These are phyloP conservation scores for Albatrellus sp. DNA, from an alignment of 1,284 basidiomycete species.

Conservation along the genomic window DNA sequence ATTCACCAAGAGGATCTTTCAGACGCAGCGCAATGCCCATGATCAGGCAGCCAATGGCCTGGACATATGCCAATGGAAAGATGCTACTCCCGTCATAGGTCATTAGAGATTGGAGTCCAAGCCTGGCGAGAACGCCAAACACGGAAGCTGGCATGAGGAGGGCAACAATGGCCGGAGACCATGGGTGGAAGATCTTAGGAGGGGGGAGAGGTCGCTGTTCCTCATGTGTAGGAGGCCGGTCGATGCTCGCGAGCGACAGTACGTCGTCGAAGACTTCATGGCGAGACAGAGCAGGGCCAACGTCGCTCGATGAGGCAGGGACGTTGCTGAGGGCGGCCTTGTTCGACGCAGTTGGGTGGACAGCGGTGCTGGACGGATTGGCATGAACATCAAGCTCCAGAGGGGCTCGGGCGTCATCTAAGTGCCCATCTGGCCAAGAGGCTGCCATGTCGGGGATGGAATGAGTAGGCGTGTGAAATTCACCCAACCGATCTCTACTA, in stretches of 20 bases:
- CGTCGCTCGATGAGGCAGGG: constrained; percentile 12
- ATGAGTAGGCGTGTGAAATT: no score
- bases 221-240: constrained; percentile 34
- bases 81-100: constrained; percentile 68
- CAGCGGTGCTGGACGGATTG: no score
- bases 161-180: constrained; percentile 52
- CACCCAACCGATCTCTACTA: no score
- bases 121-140: constrained; percentile 65
- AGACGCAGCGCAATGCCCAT: constrained; percentile 74
- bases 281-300: constrained; percentile 22
- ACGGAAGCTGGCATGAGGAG: constrained; percentile 69
- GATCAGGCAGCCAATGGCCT: constrained; percentile 81
- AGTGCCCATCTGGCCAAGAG: no score
- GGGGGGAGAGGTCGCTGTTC: constrained; percentile 26
- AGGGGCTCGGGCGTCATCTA: no score
- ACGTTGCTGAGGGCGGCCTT: neutral
- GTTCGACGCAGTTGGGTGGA: no score
- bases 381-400: no score
- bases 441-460: no score
- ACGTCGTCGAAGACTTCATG: constrained; percentile 23
- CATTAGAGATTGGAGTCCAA: constrained; percentile 62
- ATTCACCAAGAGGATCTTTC: constrained; percentile 59
- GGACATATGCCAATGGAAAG: constrained; percentile 79
- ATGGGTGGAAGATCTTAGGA: constrained; percentile 39
- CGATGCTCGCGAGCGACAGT: constrained; percentile 34